A percentile compares a stretch with the other conserved stretches of the same genome.
Evolutionary conservation across 306 rosid species (phyloP).

Genomic region (Gleditsia sinensis): DNA sequence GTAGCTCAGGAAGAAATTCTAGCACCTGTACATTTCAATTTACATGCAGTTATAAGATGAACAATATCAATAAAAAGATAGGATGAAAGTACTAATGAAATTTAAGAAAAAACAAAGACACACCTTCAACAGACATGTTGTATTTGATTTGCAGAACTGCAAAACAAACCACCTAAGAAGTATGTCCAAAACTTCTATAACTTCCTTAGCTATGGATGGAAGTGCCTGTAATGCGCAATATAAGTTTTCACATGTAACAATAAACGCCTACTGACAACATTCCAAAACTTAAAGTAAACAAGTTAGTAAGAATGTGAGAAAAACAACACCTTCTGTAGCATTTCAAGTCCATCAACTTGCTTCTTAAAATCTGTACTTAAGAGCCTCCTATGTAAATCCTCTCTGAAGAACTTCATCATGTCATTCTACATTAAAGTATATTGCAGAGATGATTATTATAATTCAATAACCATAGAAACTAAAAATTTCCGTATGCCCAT

Average conservation of each 20-base stretch:
- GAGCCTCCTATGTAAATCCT: slow-evolving; percentile 94
- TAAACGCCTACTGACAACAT: background rate
- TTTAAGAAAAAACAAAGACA: slow-evolving; percentile 6
- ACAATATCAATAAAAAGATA: background rate
- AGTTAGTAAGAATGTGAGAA: slow-evolving; percentile 6
- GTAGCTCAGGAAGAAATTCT: slow-evolving; percentile 92
- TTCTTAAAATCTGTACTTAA: slow-evolving; percentile 90
- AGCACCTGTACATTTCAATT: slow-evolving; percentile 64
- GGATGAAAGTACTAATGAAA: background rate
- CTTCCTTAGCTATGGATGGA: slow-evolving; percentile 77
- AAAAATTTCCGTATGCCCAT: slow-evolving; percentile 7
- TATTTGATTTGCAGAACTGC: slow-evolving; percentile 98
- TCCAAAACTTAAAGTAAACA: slow-evolving; percentile 17
- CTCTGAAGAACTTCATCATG: slow-evolving; percentile 91
- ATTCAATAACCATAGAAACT: slow-evolving; percentile 26
- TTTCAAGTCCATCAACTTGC: slow-evolving; percentile 97
- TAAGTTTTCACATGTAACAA: slow-evolving; percentile 14
- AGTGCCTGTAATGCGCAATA: slow-evolving; percentile 68
- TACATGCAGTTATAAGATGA: background rate
- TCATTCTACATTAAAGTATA: slow-evolving; percentile 68
- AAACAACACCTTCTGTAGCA: slow-evolving; percentile 81
- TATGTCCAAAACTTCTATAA: slow-evolving; percentile 89
- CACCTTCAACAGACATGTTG: slow-evolving; percentile 96
- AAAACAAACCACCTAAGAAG: slow-evolving; percentile 91
- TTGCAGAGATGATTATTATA: slow-evolving; percentile 18